phyloP scores from a whole-genome alignment of 768 basidiomycete genomes.

The Naganishia kalamii region DNA sequence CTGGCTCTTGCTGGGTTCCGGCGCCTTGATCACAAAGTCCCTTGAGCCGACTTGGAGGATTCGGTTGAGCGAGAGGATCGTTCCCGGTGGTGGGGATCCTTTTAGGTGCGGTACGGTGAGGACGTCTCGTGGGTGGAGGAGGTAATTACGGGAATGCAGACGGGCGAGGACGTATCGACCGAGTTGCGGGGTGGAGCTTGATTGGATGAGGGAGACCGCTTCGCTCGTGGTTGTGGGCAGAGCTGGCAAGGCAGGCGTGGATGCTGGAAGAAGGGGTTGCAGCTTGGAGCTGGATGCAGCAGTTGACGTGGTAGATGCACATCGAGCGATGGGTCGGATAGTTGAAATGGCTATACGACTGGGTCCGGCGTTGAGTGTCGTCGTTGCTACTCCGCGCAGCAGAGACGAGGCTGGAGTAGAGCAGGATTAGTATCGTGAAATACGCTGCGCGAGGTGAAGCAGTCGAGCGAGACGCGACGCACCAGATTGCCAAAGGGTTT shows the following conservation, averaged over 20 bases:
- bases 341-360: not conserved
- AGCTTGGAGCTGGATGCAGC: not conserved
- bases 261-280: slow-evolving; percentile 23
- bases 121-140: slow-evolving; percentile 81
- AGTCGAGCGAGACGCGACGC: not conserved
- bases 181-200: slow-evolving; percentile 69
- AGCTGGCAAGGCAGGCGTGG: slow-evolving; percentile 30
- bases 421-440: not conserved
- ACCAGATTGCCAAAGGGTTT: slow-evolving; percentile 11
- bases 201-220: slow-evolving; percentile 65
- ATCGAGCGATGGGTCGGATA: not conserved
- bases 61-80: slow-evolving; percentile 70
- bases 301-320: slow-evolving; percentile 10
- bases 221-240: slow-evolving; percentile 44
- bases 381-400: not conserved
- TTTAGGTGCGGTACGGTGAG: slow-evolving; percentile 89
- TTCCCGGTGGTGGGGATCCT: slow-evolving; percentile 66
- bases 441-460: not conserved
- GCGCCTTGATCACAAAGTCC: slow-evolving; percentile 74
- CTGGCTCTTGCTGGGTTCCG: slow-evolving; percentile 22
- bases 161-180: slow-evolving; percentile 80
- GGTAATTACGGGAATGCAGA: slow-evolving; percentile 77
- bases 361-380: not conserved
- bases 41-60: slow-evolving; percentile 93
- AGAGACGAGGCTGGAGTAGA: not conserved